phyloP scores from a whole-genome alignment of 1,284 basidiomycete genomes.

The Boletellus deceptivus region DNA sequence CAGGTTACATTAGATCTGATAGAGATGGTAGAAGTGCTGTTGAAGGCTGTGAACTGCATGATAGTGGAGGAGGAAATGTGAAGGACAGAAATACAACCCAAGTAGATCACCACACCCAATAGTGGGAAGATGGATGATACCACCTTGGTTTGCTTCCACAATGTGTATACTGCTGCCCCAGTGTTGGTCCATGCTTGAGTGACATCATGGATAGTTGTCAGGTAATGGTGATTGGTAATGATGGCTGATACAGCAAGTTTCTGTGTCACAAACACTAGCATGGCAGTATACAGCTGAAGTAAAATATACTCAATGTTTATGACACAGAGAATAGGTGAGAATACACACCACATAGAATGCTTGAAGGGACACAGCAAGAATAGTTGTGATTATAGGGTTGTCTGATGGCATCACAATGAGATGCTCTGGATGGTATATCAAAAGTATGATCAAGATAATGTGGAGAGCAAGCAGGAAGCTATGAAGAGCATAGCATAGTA shows the following conservation, averaged over 20 bases:
- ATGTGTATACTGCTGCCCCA: not conserved
- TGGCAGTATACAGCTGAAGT: constrained; percentile 9
- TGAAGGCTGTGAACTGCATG: constrained; percentile 13
- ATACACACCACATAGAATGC: constrained; percentile 6
- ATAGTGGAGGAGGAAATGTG: constrained; percentile 11
- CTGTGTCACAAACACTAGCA: constrained; percentile 7
- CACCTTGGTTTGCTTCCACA: constrained; percentile 5
- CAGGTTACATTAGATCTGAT: not conserved
- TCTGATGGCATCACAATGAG: not conserved
- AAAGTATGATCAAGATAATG: not conserved
- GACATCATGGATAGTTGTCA: constrained; percentile 12
- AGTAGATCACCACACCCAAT: constrained; percentile 7
- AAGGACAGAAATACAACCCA: constrained; percentile 7
- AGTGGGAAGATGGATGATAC: constrained; percentile 2
- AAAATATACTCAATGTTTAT: not conserved
- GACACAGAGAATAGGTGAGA: not conserved
- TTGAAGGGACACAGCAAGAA: constrained; percentile 2
- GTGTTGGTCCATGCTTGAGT: constrained; percentile 7
- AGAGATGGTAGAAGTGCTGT: not conserved
- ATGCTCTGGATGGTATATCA: constrained; percentile 8
- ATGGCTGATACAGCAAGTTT: constrained; percentile 7
- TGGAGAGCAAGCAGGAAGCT: not conserved
- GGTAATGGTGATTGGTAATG: not conserved
- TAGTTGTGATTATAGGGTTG: not conserved
- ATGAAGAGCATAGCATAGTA: constrained; percentile 5